Percentiles rank a stretch among this genome's conserved stretches.
phyloP scores from a whole-genome alignment of 2,329 filamentous ascomycete species.

The Phialophora chinensis region DNA sequence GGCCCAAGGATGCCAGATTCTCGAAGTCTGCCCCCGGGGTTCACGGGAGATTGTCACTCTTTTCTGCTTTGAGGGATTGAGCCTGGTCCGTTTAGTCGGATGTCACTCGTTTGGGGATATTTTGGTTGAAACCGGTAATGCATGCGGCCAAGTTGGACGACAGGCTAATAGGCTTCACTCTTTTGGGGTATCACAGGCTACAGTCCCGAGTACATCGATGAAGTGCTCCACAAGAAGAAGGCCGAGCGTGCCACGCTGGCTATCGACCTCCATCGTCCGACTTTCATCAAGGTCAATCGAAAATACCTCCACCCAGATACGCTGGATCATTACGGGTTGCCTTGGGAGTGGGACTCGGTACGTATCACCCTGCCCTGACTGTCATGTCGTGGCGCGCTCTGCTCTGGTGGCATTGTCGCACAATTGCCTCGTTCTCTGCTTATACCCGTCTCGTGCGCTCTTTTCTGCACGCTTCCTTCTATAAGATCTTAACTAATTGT shows the following conservation, averaged over 20 bases:
- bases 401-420: not conserved
- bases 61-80: not conserved
- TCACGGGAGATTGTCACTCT: not conserved
- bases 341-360: slow-evolving; percentile 55
- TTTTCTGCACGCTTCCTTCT: not conserved
- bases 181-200: slow-evolving; percentile 43
- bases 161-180: slow-evolving; percentile 24
- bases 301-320: slow-evolving; percentile 55
- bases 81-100: not conserved
- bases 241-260: slow-evolving; percentile 41
- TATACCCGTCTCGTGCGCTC: not conserved
- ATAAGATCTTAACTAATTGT: slow-evolving; percentile 2
- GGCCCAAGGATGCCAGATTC: not conserved
- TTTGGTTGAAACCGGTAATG: not conserved
- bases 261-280: slow-evolving; percentile 42
- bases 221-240: slow-evolving; percentile 49
- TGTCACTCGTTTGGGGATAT: not conserved
- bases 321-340: slow-evolving; percentile 52
- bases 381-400: slow-evolving; percentile 41
- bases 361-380: slow-evolving; percentile 9
- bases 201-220: slow-evolving; percentile 51
- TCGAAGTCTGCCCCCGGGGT: not conserved
- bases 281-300: slow-evolving; percentile 56
- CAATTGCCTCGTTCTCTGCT: not conserved
- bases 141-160: slow-evolving; percentile 11